Evolutionary conservation across 805 yeast species (phyloP).

Genomic region (Saccharomyces mikatae): DNA sequence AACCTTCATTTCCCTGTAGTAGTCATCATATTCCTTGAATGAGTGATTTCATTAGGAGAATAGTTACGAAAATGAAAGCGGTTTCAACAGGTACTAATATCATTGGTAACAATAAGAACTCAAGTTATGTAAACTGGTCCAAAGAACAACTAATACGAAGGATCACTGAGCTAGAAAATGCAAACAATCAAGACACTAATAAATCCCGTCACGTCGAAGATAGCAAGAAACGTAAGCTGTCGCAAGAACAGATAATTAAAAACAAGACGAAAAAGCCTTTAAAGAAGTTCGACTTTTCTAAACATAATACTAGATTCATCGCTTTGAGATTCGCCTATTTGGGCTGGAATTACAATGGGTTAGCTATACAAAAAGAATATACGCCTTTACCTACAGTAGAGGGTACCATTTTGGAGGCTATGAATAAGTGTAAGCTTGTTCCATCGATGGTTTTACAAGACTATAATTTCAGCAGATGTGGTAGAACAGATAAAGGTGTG

Average conservation of each 20-base stretch:
- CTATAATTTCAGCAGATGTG: conserved; percentile 80
- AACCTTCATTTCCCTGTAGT: neutral
- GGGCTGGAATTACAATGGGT: conserved; percentile 93
- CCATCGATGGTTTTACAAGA: conserved; percentile 50
- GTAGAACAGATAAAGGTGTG: conserved; percentile 93
- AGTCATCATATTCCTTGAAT: neutral
- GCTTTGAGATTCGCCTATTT: conserved; percentile 80
- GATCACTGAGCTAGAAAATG: conserved; percentile 47
- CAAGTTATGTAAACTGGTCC: conserved; percentile 49
- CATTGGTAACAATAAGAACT: neutral
- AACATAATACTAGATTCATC: conserved; percentile 54
- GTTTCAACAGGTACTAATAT: neutral
- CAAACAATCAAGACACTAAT: neutral
- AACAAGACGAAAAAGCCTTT: conserved; percentile 24
- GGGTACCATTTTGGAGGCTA: conserved; percentile 60
- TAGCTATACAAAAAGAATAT: conserved; percentile 70
- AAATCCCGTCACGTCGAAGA: neutral
- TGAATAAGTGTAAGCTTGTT: conserved; percentile 59
- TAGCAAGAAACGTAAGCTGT: conserved; percentile 5
- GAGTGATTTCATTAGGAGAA: neutral
- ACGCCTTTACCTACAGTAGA: conserved; percentile 86
- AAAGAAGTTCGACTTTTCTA: conserved; percentile 57
- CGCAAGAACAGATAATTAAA: conserved; percentile 5
- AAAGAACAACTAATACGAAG: conserved; percentile 54
- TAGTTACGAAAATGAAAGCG: neutral